Conservation (phyloP, 2,329 filamentous ascomycete genomes). For the Phyllosticta citriasiana region DNA sequence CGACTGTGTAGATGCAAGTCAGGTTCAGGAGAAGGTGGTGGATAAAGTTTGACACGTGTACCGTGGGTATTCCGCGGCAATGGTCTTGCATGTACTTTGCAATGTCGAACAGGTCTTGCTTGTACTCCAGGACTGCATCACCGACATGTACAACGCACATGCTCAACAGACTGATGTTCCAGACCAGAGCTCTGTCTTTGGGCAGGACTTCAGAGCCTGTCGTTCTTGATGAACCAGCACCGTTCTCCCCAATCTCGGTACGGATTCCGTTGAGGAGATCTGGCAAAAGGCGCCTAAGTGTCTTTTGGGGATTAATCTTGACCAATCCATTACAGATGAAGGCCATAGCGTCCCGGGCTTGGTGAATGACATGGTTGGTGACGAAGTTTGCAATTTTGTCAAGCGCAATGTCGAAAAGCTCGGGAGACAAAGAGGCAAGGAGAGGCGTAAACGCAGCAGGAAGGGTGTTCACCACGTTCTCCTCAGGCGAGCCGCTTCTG, state of each 20-base stretch:
- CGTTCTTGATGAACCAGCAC: slow-evolving; percentile 86
- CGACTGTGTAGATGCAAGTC: slow-evolving; percentile 86
- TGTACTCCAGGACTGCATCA: slow-evolving; percentile 77
- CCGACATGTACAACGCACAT: slow-evolving; percentile 98
- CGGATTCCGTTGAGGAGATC: slow-evolving; percentile 86
- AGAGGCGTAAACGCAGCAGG: slow-evolving; percentile 85
- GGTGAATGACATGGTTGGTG: slow-evolving; percentile 88
- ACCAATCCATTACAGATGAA: slow-evolving; percentile 96
- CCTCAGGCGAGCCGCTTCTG: slow-evolving; percentile 84
- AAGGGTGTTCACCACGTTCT: slow-evolving; percentile 91
- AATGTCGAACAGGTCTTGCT: slow-evolving; percentile 80
- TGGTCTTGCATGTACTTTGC: slow-evolving; percentile 94
- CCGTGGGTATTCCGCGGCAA: slow-evolving; percentile 85
- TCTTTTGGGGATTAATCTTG: slow-evolving; percentile 91
- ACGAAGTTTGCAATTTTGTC: slow-evolving; percentile 91
- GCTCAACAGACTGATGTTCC: slow-evolving; percentile 93
- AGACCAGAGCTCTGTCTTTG: slow-evolving; percentile 83
- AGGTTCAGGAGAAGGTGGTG: slow-evolving; percentile 92
- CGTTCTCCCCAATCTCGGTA: slow-evolving; percentile 94
- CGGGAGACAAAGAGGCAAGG: slow-evolving; percentile 81
- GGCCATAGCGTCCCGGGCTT: slow-evolving; percentile 94
- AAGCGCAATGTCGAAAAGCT: slow-evolving; percentile 83
- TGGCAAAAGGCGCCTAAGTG: slow-evolving; percentile 79
- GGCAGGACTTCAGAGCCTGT: slow-evolving; percentile 90
- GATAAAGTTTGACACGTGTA: slow-evolving; percentile 95